Evolutionary conservation across 495 filamentous ascomycete species (phyloP).

Genomic region (Gamarada debralockiae): DNA sequence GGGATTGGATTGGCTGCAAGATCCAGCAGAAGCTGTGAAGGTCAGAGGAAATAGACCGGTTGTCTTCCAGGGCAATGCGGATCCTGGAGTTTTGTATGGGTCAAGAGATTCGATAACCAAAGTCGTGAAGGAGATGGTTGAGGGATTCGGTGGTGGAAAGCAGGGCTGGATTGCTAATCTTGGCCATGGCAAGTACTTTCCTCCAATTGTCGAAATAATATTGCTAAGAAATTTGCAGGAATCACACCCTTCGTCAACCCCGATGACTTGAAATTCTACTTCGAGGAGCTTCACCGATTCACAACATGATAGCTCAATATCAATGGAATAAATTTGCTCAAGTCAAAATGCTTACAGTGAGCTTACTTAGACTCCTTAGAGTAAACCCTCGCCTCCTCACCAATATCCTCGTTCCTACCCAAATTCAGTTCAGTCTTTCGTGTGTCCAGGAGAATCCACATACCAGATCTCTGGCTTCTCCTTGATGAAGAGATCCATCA

Average conservation of each 20-base stretch:
- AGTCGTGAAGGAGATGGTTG: constrained; percentile 77
- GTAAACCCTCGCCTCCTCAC: constrained; percentile 49
- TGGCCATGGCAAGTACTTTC: constrained; percentile 68
- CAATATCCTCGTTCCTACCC: constrained; percentile 72
- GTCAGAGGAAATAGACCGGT: constrained; percentile 67
- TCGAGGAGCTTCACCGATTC: constrained; percentile 82
- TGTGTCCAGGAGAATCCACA: constrained; percentile 23
- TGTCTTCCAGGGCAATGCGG: constrained; percentile 89
- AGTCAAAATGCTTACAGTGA: too few relatives aligned
- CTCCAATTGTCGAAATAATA: not conserved
- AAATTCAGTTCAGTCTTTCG: constrained; percentile 14
- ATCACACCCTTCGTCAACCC: constrained; percentile 93
- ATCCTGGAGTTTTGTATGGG: constrained; percentile 91
- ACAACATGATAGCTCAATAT: constrained; percentile 30
- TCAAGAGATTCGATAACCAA: constrained; percentile 72
- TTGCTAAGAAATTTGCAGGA: constrained; percentile 42
- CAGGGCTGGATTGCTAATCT: constrained; percentile 85
- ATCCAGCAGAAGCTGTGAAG: constrained; percentile 76
- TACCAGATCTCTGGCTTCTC: constrained; percentile 77
- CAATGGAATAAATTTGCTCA: not conserved
- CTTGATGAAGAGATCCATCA: constrained; percentile 76
- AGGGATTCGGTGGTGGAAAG: constrained; percentile 83
- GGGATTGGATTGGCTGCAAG: constrained; percentile 92
- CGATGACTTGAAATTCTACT: constrained; percentile 87
- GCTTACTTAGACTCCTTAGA: constrained; percentile 30